phyloP scores from a whole-genome alignment of 2,329 filamentous ascomycete species.

The Epichloe bromicola region DNA sequence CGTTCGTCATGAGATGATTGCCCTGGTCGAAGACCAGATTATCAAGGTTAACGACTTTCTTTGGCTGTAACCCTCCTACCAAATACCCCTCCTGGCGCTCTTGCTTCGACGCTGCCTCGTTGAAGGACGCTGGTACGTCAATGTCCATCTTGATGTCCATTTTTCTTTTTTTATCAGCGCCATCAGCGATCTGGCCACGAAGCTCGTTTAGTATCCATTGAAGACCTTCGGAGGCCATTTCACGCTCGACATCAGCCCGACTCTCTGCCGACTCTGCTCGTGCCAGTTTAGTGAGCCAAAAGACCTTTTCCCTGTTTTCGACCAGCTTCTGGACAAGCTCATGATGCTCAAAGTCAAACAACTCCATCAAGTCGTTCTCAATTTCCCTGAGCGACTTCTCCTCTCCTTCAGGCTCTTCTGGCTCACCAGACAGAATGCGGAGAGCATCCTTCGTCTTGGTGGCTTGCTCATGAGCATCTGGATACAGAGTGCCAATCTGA shows the following conservation, averaged over 20 bases:
- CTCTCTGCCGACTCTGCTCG: constrained; percentile 69
- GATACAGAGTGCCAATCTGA: constrained; percentile 76
- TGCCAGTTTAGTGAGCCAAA: constrained; percentile 86
- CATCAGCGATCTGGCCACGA: constrained; percentile 52
- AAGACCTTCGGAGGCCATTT: constrained; percentile 83
- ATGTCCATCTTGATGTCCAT: constrained; percentile 95
- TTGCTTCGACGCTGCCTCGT: constrained; percentile 31
- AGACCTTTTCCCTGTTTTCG: constrained; percentile 82
- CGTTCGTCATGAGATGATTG: constrained; percentile 99
- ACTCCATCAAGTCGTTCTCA: constrained; percentile 95
- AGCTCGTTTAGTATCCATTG: constrained; percentile 81
- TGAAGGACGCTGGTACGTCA: constrained; percentile 53
- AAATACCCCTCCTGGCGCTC: constrained; percentile 55
- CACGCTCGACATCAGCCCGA: constrained; percentile 65
- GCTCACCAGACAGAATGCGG: constrained; percentile 64
- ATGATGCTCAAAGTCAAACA: constrained; percentile 95
- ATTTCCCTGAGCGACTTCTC: constrained; percentile 83
- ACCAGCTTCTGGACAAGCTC: constrained; percentile 86
- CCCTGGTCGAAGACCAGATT: constrained; percentile 96
- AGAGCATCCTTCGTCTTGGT: constrained; percentile 82
- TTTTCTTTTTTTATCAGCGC: constrained; percentile 47
- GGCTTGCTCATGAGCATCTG: constrained; percentile 84
- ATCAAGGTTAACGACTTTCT: constrained; percentile 81
- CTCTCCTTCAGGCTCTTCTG: constrained; percentile 57
- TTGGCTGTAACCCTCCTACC: constrained; percentile 73